These are phyloP conservation scores for Fusarium cicatricum DNA, from an alignment of 2,329 filamentous ascomycete species.

Conservation along the genomic window DNA sequence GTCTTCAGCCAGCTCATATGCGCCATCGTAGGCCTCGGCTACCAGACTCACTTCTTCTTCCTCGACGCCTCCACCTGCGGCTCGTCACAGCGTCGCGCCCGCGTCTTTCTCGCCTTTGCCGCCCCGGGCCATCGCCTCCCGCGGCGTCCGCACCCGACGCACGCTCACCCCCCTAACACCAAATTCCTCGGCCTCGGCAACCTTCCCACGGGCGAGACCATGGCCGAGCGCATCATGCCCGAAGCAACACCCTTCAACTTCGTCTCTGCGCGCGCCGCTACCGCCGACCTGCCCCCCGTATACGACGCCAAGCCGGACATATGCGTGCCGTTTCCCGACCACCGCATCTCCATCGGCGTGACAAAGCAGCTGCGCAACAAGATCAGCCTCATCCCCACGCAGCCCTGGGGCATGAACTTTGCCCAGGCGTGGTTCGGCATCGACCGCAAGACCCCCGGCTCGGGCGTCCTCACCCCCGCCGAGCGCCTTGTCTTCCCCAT, in stretches of 20 bases:
- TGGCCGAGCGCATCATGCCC: slow-evolving; percentile 58
- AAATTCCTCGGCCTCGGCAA: slow-evolving; percentile 58
- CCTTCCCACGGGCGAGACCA: slow-evolving; percentile 66
- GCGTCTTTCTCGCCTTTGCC: slow-evolving; percentile 76
- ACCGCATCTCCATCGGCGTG: slow-evolving; percentile 60
- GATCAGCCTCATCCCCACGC: slow-evolving; percentile 66
- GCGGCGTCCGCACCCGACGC: slow-evolving; percentile 64
- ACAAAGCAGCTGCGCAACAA: slow-evolving; percentile 53
- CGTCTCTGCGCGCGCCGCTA: slow-evolving; percentile 61
- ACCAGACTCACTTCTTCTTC: slow-evolving; percentile 74
- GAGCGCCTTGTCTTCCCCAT: slow-evolving; percentile 54
- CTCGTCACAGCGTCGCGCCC: slow-evolving; percentile 69
- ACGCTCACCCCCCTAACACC: slow-evolving; percentile 61
- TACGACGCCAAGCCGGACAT: slow-evolving; percentile 67
- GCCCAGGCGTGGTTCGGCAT: slow-evolving; percentile 53
- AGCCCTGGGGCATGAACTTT: slow-evolving; percentile 64
- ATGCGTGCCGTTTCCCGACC: slow-evolving; percentile 74
- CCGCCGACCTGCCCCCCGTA: slow-evolving; percentile 68
- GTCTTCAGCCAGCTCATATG: slow-evolving; percentile 78
- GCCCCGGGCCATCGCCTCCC: slow-evolving; percentile 71
- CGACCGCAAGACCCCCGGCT: slow-evolving; percentile 33
- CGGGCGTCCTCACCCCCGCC: slow-evolving; percentile 47
- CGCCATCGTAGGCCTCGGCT: slow-evolving; percentile 77
- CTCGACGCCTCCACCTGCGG: slow-evolving; percentile 76
- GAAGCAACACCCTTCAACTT: slow-evolving; percentile 66